These are phyloP conservation scores for Eucalyptus tenuipes DNA, from an alignment of 345 rosid species.

Conservation along the genomic window DNA sequence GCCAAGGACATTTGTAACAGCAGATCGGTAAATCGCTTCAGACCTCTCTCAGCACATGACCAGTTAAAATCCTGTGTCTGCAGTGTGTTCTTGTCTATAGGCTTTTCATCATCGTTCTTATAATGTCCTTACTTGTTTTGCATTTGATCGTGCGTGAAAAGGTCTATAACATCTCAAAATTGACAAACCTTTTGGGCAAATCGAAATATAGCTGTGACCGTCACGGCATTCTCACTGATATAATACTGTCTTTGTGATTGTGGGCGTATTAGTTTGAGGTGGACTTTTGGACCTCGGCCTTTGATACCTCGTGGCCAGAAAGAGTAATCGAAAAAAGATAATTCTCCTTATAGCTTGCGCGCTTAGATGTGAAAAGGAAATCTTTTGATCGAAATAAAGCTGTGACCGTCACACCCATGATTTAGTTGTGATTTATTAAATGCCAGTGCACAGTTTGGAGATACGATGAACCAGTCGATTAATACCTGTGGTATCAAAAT, in stretches of 20 bases:
- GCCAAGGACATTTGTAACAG: slow-evolving; percentile 36
- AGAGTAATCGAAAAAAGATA: background rate
- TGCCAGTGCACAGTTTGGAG: background rate
- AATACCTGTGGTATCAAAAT: background rate
- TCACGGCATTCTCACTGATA: background rate
- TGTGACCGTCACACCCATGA: background rate
- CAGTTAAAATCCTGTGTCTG: background rate
- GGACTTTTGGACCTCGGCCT: background rate
- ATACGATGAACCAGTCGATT: background rate
- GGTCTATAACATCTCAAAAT: background rate
- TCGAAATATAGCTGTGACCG: background rate
- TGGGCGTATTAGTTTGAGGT: background rate
- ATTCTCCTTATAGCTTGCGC: background rate
- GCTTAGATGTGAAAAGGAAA: background rate
- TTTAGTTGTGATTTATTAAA: background rate
- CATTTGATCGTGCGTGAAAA: background rate
- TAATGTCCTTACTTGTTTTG: background rate
- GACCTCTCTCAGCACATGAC: background rate
- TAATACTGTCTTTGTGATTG: background rate
- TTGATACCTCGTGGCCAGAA: background rate
- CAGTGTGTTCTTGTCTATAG: background rate
- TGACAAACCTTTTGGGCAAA: background rate
- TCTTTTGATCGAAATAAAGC: background rate
- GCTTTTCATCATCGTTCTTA: background rate
- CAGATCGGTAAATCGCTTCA: slow-evolving; percentile 34